Conservation (phyloP, 2,329 filamentous ascomycete genomes). For the Pseudopithomyces chartarum region DNA sequence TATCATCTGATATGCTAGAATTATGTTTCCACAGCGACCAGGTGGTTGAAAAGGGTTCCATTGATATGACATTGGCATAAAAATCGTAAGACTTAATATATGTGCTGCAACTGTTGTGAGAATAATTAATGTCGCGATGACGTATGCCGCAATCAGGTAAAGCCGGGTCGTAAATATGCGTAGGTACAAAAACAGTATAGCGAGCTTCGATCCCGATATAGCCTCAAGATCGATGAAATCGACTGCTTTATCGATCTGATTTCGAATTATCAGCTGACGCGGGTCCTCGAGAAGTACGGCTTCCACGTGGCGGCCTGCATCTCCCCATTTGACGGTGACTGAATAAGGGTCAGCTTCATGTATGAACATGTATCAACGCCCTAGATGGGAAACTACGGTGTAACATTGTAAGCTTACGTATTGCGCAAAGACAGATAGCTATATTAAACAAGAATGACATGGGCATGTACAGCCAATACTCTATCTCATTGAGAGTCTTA, state of each 20-base stretch:
- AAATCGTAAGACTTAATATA: not conserved
- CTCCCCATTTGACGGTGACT: constrained; percentile 12
- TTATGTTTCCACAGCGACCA: constrained; percentile 11
- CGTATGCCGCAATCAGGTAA: constrained; percentile 5
- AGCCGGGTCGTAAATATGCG: constrained; percentile 8
- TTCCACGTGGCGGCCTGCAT: constrained; percentile 10
- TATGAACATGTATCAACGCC: not conserved
- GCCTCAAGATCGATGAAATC: constrained; percentile 7
- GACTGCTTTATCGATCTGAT: constrained; percentile 7
- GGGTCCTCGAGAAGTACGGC: not conserved
- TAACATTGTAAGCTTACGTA: constrained; percentile 3
- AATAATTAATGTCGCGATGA: not conserved
- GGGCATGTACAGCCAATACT: constrained; percentile 13
- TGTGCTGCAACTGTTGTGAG: not conserved
- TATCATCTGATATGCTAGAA: constrained; percentile 1
- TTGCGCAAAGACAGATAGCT: not conserved
- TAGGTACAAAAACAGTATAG: constrained; percentile 13
- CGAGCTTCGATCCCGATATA: constrained; percentile 9
- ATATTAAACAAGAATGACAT: constrained; percentile 3
- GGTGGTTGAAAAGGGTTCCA: constrained; percentile 14
- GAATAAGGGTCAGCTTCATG: not conserved
- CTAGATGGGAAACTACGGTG: not conserved
- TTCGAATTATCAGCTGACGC: not conserved
- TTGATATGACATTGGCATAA: constrained; percentile 10
- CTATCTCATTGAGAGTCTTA: constrained; percentile 8